Base-by-base conservation (phyloP, 1,139 yeast genomes). In the Yamadazyma buinensis region DNA sequence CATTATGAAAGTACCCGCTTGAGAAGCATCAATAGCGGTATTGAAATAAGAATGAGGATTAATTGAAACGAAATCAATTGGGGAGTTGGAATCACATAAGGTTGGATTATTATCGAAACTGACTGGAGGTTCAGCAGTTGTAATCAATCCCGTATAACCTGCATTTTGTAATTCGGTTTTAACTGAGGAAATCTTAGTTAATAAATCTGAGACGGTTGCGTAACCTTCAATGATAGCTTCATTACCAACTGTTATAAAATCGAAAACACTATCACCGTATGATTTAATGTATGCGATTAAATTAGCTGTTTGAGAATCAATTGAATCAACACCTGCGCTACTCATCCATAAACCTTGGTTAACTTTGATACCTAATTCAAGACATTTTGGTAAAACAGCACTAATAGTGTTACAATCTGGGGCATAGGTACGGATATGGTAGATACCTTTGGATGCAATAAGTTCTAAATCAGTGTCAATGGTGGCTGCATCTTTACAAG, bases 101-200 rank as follows among this genome's bases (percentile, higher is more conserved):
- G 59, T 59, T 8, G 95, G 87, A 54, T 83, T 47, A 34, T 64
- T 58, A 51, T 75, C 73, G 57, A 71, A 87, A 13, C 80, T 60
- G n/a, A 75, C 82, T 14, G 96, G 95, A 34, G 95, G 95, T 57
- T 88, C 97, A 34, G 95, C 77, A 19, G 95, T 87, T 21, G 94
- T 80, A 28, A 88, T 69, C 37, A 65, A 52, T 32, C 96, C 96
- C n/a, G 64, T 56, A 62, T 80, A 88, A 15, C 97, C 97, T 18
- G 86, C 90, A 34, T 54, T 57, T 38, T 64, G 55, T 40, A 88
- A 71, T 43, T 62, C 61, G 10, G 67, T 32, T 55, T 79, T 83
- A 35, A 85, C 94, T 7, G 76, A 60, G 2, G 75, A 43, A 40
- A 87, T 81, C 59, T 86, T 86, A 34, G 59, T 39, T 23, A 80